Evolutionary conservation across 371 early-diverging fungal species (phyloP).

Genomic region (Mucor piriformis): DNA sequence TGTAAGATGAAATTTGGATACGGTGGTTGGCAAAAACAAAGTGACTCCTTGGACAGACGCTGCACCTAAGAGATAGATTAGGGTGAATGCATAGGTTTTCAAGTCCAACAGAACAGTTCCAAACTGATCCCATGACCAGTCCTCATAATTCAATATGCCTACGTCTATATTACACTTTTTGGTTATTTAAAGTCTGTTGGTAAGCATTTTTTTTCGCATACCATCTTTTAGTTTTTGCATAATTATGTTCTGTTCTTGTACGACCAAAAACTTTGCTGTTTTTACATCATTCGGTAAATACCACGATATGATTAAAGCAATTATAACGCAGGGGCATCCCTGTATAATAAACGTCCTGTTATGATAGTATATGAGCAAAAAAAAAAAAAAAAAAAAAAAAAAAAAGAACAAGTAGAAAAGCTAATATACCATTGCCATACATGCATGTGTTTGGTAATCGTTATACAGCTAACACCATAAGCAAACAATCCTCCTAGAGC

Average conservation of each 20-base stretch:
- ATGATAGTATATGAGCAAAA: background rate
- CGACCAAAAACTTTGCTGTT: constrained; percentile 25
- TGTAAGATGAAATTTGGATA: constrained; percentile 18
- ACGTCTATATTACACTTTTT: constrained; percentile 25
- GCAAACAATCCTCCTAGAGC: constrained; percentile 48
- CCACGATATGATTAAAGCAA: constrained; percentile 38
- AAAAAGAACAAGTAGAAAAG: background rate
- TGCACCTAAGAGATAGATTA: constrained; percentile 34
- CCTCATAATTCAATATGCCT: constrained; percentile 21
- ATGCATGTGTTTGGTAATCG: constrained; percentile 24
- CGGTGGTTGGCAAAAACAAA: constrained; percentile 30
- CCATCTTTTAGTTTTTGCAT: constrained; percentile 22
- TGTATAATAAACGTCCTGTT: constrained; percentile 58
- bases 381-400: background rate
- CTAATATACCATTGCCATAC: constrained; percentile 36
- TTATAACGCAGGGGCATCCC: constrained; percentile 51
- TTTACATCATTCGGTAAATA: constrained; percentile 34
- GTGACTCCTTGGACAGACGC: constrained; percentile 31
- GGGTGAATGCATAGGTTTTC: constrained; percentile 14
- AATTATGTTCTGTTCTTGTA: constrained; percentile 29
- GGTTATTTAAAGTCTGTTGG: constrained; percentile 3
- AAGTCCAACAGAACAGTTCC: constrained; percentile 11
- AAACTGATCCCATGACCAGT: constrained; percentile 28
- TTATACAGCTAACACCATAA: constrained; percentile 29
- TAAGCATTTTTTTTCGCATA: constrained; percentile 12